These are phyloP conservation scores for Oropetium thomaeum DNA, from an alignment of 176 grass and related monocot genomes.

Conservation along the genomic window DNA sequence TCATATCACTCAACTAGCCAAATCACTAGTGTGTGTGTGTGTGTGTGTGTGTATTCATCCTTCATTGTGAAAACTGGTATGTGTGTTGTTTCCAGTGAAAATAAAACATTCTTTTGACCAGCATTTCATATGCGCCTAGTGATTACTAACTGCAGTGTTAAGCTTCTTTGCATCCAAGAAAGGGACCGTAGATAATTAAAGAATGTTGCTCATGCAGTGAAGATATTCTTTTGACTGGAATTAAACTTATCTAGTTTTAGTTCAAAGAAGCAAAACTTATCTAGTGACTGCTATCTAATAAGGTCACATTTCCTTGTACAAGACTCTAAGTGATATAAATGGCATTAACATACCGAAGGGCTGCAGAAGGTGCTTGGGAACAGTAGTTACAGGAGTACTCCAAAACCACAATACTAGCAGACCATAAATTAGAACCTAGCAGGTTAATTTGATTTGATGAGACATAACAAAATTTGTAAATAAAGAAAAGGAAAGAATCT, in stretches of 20 bases:
- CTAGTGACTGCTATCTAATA: neutral
- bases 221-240: neutral
- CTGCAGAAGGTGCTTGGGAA: constrained; percentile 82
- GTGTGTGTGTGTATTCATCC: no score
- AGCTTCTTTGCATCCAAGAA: neutral
- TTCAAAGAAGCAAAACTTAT: neutral
- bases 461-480: neutral
- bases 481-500: neutral
- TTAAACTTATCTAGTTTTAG: neutral
- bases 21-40: no score
- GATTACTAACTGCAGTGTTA: neutral
- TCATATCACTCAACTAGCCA: neutral
- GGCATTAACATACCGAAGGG: constrained; percentile 69
- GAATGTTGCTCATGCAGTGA: neutral
- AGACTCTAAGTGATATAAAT: constrained; percentile 9
- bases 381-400: constrained; percentile 64
- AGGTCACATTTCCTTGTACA: neutral
- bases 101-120: neutral
- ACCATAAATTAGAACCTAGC: constrained; percentile 66
- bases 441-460: constrained; percentile 38
- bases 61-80: neutral
- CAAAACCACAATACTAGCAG: constrained; percentile 60
- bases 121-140: no score
- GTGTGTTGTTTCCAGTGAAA: neutral
- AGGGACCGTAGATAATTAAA: neutral